Conservation (phyloP, 2,329 filamentous ascomycete genomes). For the Hansfordia pulvinata region DNA sequence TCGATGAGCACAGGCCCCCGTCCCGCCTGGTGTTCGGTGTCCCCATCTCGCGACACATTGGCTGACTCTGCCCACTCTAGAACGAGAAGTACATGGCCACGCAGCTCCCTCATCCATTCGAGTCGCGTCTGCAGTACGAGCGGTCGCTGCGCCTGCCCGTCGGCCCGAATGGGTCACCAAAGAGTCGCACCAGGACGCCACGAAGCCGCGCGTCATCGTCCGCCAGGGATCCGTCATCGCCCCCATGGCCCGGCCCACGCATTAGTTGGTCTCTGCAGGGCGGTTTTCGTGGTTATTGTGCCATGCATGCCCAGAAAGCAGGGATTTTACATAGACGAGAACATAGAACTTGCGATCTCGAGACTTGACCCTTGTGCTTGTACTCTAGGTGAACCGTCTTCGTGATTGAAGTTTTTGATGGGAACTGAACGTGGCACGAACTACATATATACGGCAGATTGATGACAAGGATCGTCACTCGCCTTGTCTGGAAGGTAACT, state of each 20-base stretch:
- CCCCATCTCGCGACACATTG: neutral
- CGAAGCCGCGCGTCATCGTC: constrained; percentile 77
- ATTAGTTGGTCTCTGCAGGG: constrained; percentile 5
- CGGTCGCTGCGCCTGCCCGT: constrained; percentile 73
- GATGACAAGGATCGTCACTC: no score
- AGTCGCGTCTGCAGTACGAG: constrained; percentile 82
- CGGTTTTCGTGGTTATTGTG: no score
- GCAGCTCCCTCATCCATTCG: constrained; percentile 78
- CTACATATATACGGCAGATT: no score
- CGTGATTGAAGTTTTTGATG: no score
- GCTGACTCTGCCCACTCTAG: constrained; percentile 24
- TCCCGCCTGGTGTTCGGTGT: neutral
- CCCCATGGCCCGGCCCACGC: constrained; percentile 67
- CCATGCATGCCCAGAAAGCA: no score
- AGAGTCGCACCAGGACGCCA: constrained; percentile 78
- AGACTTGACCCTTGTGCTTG: no score
- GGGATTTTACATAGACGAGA: no score
- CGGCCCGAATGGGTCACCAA: constrained; percentile 97
- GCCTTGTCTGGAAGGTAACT: no score
- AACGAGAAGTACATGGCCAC: constrained; percentile 80
- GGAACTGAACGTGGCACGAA: no score
- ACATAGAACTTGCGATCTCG: no score
- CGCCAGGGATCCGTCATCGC: constrained; percentile 86
- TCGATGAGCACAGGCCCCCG: no score
- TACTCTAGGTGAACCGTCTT: no score